Base-by-base conservation (phyloP, 257 asterid species). In the Orobanche coerulescens region DNA sequence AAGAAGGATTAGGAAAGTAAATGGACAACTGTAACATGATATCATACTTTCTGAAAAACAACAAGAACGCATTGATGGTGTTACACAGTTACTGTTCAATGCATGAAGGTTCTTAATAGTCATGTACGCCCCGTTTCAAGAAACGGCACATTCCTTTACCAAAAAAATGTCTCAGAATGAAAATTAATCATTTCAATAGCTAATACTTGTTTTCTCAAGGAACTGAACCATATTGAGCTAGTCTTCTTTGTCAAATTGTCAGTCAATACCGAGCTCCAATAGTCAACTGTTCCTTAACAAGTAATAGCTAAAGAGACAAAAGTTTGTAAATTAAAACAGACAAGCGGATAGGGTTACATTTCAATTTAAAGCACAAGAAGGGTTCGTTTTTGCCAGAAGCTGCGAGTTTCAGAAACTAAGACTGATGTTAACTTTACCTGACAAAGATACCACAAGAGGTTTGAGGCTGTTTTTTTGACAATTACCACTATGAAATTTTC, bases 11-110 rank as follows among this genome's bases (percentile, higher is more conserved):
- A 43, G 16, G 18, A 51, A 60, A 20, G 62, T 60, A 61, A 61
- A 46, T 16, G 57, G 37, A 22, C 34, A 34, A 25, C 25, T 34
- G 47, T 22, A 14, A 47, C 37, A 30, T 50, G 43, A 33, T 62
- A 22, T 33, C 31, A 13, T 52, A 34, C 36, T 55, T 12, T 62
- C 31, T 22, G 26, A 31, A 31, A 46, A 51, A 68, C n/a, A 40
- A 55, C 54, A 62, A 58, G 31, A 44, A 39, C 61, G 25, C 71
- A 52, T 18, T 48, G 18, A 58, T 24, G 5, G 31, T 24, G 56
- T 58, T 39, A 50, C 44, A 4, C 54, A 34, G 9, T 58, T 46
- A 4, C 54, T 44, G 9, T 58, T 46, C 65, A 64, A 44, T 61
- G 33, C 55, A 23, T 42, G 33, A 61, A 0, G 44, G 64, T 58